Percentiles rank a stretch among this genome's conserved stretches.
Conservation (phyloP, 495 filamentous ascomycete genomes). For the Lophiostoma macrostomum region DNA sequence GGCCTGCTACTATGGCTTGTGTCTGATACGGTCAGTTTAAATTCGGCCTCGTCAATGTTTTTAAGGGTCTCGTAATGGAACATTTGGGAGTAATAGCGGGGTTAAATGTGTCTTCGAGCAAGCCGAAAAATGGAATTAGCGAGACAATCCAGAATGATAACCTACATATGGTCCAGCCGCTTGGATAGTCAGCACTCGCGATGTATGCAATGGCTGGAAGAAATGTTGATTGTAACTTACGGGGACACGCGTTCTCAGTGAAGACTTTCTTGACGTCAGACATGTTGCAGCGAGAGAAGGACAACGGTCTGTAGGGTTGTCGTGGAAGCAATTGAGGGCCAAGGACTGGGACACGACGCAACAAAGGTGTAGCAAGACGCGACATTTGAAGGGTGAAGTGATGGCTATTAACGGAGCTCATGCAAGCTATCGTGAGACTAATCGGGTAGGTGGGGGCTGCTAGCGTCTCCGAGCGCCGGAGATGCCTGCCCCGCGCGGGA, state of each 20-base stretch:
- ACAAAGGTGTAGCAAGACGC: no score
- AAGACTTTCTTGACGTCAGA: conserved; percentile 38
- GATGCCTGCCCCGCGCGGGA: no score
- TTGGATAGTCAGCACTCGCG: no score
- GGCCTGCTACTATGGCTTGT: conserved; percentile 82
- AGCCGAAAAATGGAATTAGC: neutral
- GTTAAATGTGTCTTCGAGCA: neutral
- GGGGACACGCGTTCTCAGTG: conserved; percentile 34
- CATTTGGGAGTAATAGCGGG: neutral
- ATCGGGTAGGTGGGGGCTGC: no score
- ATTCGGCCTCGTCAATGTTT: neutral
- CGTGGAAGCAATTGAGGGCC: neutral
- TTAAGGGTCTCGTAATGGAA: no score
- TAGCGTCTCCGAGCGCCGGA: no score
- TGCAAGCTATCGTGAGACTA: no score
- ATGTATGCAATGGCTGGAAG: no score
- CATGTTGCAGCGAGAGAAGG: conserved; percentile 17
- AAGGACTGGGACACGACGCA: neutral
- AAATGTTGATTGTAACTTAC: no score
- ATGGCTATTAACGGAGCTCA: no score
- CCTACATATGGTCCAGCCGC: conserved; percentile 60
- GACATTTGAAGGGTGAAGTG: no score
- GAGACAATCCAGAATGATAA: neutral
- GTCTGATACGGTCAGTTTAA: conserved; percentile 52
- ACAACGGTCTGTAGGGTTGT: neutral